phyloP scores from a whole-genome alignment of 2,329 filamentous ascomycete species.

The Harringtonia aguacate region DNA sequence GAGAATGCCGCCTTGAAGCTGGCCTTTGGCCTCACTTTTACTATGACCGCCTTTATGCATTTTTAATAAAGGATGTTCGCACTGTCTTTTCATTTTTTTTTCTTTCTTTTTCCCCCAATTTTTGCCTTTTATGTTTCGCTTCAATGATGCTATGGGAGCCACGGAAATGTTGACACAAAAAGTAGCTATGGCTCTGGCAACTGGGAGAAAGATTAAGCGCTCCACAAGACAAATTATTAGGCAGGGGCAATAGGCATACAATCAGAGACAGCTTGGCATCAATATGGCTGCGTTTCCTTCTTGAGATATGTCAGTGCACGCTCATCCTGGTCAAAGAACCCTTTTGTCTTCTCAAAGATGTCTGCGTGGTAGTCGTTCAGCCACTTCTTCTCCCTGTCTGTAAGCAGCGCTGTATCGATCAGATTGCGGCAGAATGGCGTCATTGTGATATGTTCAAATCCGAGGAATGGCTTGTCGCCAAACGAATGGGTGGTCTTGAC shows the following conservation, averaged over 20 bases:
- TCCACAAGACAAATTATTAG: too few relatives aligned
- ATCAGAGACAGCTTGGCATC: neutral
- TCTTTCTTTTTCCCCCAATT: neutral
- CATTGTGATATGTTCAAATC: constrained; percentile 97
- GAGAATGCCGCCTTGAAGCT: constrained; percentile 54
- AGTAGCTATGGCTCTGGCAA: too few relatives aligned
- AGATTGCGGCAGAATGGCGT: constrained; percentile 87
- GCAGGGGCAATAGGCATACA: too few relatives aligned
- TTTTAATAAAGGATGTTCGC: constrained; percentile 18
- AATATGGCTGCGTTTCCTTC: constrained; percentile 68
- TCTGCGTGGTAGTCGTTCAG: constrained; percentile 77
- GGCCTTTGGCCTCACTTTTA: constrained; percentile 63
- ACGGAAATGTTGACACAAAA: too few relatives aligned
- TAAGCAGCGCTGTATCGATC: constrained; percentile 66
- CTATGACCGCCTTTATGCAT: constrained; percentile 53
- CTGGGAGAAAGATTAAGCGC: too few relatives aligned
- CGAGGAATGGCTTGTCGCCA: constrained; percentile 86
- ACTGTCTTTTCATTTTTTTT: neutral
- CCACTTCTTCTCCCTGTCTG: constrained; percentile 67
- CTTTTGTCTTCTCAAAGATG: constrained; percentile 70
- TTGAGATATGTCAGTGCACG: constrained; percentile 70
- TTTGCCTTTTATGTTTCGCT: neutral
- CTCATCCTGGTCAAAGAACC: constrained; percentile 62
- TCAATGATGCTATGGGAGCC: neutral
- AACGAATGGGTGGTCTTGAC: constrained; percentile 80